Conservation (phyloP, 495 filamentous ascomycete genomes). For the Parmelia sp. region DNA sequence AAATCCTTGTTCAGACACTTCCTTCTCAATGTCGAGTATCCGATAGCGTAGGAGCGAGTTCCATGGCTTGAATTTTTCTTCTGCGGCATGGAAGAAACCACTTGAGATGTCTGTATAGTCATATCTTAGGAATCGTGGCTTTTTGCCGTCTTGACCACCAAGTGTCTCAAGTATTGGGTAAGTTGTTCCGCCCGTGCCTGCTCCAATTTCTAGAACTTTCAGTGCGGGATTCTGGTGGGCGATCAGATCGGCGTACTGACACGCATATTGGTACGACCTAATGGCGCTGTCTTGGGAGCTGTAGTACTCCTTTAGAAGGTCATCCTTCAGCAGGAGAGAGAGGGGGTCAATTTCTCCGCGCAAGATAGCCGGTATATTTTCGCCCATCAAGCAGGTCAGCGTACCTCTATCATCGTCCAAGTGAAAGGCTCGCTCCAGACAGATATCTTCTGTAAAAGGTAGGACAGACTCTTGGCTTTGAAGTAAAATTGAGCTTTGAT, state of each 20-base stretch:
- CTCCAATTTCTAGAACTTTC: conserved; percentile 31
- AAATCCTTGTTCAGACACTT: conserved; percentile 40
- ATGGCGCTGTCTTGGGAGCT: neutral
- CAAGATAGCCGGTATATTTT: neutral
- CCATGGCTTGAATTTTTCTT: conserved; percentile 19
- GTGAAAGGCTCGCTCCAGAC: no score
- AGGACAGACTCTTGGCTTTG: no score
- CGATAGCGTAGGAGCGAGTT: conserved; percentile 7
- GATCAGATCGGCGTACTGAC: conserved; percentile 25
- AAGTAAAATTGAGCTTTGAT: no score
- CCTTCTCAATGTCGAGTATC: conserved; percentile 23
- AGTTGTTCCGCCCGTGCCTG: conserved; percentile 29
- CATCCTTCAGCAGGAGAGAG: conserved; percentile 1
- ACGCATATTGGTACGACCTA: neutral
- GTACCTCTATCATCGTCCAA: no score
- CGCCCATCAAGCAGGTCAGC: no score
- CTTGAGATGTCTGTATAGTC: conserved; percentile 39
- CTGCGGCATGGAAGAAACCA: conserved; percentile 34
- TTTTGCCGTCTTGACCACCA: conserved; percentile 9
- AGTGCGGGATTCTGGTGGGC: conserved; percentile 31
- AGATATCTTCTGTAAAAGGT: no score
- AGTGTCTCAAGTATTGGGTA: conserved; percentile 34
- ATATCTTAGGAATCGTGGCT: neutral
- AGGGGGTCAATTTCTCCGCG: neutral
- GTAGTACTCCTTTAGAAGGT: conserved; percentile 2